Conservation (phyloP, 352 stramenopile genomes). For the Phytopythium boreale region DNA sequence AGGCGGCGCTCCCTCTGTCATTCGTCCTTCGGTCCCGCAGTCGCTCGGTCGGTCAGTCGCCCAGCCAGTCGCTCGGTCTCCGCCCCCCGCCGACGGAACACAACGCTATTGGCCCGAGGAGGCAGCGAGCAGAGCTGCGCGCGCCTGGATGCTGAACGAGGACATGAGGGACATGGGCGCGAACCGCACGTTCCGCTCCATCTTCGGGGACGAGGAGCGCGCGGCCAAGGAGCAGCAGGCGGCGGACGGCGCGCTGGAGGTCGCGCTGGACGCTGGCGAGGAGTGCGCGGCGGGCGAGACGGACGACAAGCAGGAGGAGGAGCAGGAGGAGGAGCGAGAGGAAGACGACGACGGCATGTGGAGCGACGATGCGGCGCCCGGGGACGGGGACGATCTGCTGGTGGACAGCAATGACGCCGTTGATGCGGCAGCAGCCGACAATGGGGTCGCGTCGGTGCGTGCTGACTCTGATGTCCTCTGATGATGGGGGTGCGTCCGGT, state of each 20-base stretch:
- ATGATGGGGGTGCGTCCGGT: too few species aligned
- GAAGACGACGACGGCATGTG: slow-evolving; percentile 52
- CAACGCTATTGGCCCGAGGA: too few species aligned
- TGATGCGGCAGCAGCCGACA: neutral
- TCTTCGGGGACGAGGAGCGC: slow-evolving; percentile 36
- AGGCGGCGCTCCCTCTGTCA: neutral
- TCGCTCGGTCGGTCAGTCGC: too few species aligned
- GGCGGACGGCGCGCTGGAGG: neutral
- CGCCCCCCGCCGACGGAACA: too few species aligned
- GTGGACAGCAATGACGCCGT: slow-evolving; percentile 14
- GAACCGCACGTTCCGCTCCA: slow-evolving; percentile 70
- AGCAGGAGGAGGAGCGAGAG: slow-evolving; percentile 11
- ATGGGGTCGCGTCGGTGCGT: neutral
- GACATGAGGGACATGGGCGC: slow-evolving; percentile 46
- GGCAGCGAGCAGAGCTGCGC: too few species aligned
- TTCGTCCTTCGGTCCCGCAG: slow-evolving; percentile 1
- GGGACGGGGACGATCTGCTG: slow-evolving; percentile 6
- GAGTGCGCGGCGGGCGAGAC: too few species aligned
- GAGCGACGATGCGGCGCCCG: slow-evolving; percentile 34
- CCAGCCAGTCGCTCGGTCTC: too few species aligned
- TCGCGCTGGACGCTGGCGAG: neutral
- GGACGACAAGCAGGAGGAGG: neutral
- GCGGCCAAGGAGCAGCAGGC: neutral
- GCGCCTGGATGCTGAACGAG: slow-evolving; percentile 21
- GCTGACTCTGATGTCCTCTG: too few species aligned